Base-by-base conservation (phyloP, 1,284 basidiomycete genomes). In the Salmacisia buchloeana region DNA sequence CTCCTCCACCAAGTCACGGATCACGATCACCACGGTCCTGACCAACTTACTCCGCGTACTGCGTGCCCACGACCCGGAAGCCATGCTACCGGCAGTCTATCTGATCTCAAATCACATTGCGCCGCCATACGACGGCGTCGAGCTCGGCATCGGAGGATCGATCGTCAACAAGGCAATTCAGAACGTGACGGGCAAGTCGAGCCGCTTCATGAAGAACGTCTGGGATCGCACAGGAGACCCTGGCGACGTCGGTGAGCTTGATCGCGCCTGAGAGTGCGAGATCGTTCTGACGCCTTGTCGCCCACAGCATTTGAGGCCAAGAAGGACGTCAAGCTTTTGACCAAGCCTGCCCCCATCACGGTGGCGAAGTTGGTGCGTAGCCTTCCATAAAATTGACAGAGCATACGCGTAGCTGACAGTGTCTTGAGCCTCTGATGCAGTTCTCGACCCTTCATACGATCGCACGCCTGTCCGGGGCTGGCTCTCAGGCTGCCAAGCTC, bases 31-130 rank as follows among this genome's bases (percentile, higher is more conserved):
- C 46, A 87, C 91, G 66, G 86, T 87, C 15, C 81, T 96, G 61
- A 92, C 91, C 27, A 96, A 96, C 68, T 81, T 86, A 9, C 81
- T 96, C 12, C 87, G 90, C 23, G 84, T 86, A 13, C 84, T 94
- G 56, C 83, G 88, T 62, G 80, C 82, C 36, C 85, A 87, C 66
- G 87, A 92, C 71, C 85, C 89, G 0, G 66, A 82, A 10, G 89
- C 90, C 49, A 84, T 96, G 49, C 81, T 89, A 45, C 85, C 90
- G 13, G 84, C 90, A n/a, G 83, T 94, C n/a, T 96, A 94, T 80
- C 86, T 96, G 29, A 83, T 94, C 41, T 91, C 90, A 29, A 96
- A 94, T 80, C 86, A 90, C 36, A 85, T 96, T 36, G 86, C 87
- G 0, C 91, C 92, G 18, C 70, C 80, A 0, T 81, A 82, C 65